Evolutionary conservation across 2,329 filamentous ascomycete species (phyloP).

Genomic region (Penicillium janthinellum): DNA sequence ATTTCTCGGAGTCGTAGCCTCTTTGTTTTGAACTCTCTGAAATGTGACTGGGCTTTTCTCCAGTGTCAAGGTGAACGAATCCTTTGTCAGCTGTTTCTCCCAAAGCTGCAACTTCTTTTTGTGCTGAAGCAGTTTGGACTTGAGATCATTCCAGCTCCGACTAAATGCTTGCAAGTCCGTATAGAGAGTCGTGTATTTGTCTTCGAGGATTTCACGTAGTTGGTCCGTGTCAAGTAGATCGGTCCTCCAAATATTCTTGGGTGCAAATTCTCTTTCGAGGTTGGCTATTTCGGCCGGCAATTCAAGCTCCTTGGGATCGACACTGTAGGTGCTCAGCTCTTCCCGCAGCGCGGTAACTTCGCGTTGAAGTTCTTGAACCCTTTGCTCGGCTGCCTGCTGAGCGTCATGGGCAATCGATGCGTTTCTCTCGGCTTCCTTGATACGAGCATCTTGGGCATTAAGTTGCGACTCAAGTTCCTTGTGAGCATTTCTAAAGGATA

Average conservation of each 20-base stretch:
- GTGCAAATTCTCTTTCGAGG: conserved; percentile 33
- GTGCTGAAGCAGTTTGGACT: conserved; percentile 34
- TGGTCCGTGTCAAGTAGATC: conserved; percentile 16
- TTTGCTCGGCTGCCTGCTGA: conserved; percentile 17
- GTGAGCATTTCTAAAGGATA: conserved; percentile 33
- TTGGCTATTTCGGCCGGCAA: conserved; percentile 14
- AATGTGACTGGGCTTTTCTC: conserved; percentile 33
- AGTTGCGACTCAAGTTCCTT: conserved; percentile 28
- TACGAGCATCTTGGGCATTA: conserved; percentile 22
- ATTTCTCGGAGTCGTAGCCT: neutral
- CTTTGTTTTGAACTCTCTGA: conserved; percentile 22
- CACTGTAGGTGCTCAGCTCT: conserved; percentile 23
- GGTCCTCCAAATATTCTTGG: conserved; percentile 24
- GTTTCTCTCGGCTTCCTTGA: conserved; percentile 27
- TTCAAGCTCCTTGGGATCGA: conserved; percentile 17
- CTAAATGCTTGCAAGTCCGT: conserved; percentile 31
- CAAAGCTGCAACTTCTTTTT: conserved; percentile 37
- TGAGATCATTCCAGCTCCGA: conserved; percentile 32
- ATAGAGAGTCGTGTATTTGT: conserved; percentile 39
- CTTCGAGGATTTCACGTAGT: conserved; percentile 23
- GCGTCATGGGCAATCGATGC: conserved; percentile 24
- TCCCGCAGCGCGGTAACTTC: conserved; percentile 26
- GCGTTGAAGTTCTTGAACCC: conserved; percentile 24
- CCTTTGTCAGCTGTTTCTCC: conserved; percentile 31
- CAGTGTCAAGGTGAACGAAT: conserved; percentile 34